A percentile compares a stretch with the other conserved stretches of the same genome.
phyloP scores from a whole-genome alignment of 2,329 filamentous ascomycete species.

The Rutstroemia sydowiana region DNA sequence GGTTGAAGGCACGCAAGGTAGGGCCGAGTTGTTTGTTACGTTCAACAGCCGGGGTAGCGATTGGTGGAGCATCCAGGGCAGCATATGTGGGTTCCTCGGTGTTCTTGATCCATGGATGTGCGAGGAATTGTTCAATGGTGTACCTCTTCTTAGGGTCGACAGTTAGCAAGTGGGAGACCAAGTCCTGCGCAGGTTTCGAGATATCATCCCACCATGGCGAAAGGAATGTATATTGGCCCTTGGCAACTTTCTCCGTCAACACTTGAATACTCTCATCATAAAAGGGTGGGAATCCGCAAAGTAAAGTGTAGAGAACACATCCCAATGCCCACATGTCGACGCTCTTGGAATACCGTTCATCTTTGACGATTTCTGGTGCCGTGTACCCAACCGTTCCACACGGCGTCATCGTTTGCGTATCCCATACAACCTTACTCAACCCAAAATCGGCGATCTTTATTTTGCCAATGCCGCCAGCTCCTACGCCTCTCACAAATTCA shows the following conservation, averaged over 20 bases:
- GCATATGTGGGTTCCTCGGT: conserved; percentile 61
- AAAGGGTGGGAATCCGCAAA: conserved; percentile 96
- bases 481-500: conserved; percentile 76
- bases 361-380: conserved; percentile 96
- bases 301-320: conserved; percentile 91
- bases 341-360: conserved; percentile 96
- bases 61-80: conserved; percentile 60
- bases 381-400: conserved; percentile 98
- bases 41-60: conserved; percentile 56
- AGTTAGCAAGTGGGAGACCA: conserved; percentile 86
- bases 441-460: conserved; percentile 99
- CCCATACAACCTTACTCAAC: conserved; percentile 96
- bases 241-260: conserved; percentile 93
- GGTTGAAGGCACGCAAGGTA: conserved; percentile 47
- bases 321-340: conserved; percentile 99
- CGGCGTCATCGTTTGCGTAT: conserved; percentile 97
- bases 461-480: conserved; percentile 81
- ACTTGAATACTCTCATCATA: conserved; percentile 98
- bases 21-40: conserved; percentile 23
- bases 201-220: conserved; percentile 99
- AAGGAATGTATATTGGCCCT: conserved; percentile 93
- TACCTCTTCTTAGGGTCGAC: conserved; percentile 94
- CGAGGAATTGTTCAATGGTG: conserved; percentile 85
- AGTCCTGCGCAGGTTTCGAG: conserved; percentile 85
- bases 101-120: conserved; percentile 86